Evolutionary conservation across 306 rosid genomes (phyloP).

Genomic region (Vigna angularis): DNA sequence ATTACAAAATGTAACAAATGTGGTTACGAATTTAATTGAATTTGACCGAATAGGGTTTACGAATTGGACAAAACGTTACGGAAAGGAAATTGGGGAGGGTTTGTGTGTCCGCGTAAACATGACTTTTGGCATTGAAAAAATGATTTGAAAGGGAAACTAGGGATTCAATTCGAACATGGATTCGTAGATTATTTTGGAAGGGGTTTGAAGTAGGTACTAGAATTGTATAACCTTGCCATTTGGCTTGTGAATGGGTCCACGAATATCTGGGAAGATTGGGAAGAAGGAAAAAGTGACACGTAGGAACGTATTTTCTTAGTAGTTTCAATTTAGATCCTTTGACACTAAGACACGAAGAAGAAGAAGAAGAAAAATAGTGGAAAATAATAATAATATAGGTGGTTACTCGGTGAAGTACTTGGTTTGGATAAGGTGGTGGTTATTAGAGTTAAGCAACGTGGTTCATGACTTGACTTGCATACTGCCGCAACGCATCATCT

Average conservation of each 20-base stretch:
- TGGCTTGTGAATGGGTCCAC: conserved; percentile 35
- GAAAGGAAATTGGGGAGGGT: conserved; percentile 37
- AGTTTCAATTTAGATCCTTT: conserved; percentile 34
- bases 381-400: neutral
- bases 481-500: conserved; percentile 27
- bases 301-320: conserved; percentile 43
- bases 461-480: conserved; percentile 53
- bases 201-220: conserved; percentile 3
- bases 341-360: conserved; percentile 44
- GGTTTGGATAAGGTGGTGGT: conserved; percentile 47
- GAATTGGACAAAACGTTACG: conserved; percentile 50
- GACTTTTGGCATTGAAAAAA: conserved; percentile 39
- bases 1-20: neutral
- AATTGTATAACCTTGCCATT: conserved; percentile 37
- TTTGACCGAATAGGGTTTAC: conserved; percentile 35
- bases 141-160: conserved; percentile 9
- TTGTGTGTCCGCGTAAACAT: conserved; percentile 50
- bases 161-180: conserved; percentile 2
- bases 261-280: conserved; percentile 30
- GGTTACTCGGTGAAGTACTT: conserved; percentile 54
- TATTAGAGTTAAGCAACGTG: conserved; percentile 48
- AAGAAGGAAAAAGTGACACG: conserved; percentile 44
- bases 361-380: neutral
- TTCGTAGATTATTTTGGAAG: neutral
- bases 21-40: neutral